Evolutionary conservation across 2,329 filamentous ascomycete genomes (phyloP).

Genomic region (Calonectria hongkongensis): DNA sequence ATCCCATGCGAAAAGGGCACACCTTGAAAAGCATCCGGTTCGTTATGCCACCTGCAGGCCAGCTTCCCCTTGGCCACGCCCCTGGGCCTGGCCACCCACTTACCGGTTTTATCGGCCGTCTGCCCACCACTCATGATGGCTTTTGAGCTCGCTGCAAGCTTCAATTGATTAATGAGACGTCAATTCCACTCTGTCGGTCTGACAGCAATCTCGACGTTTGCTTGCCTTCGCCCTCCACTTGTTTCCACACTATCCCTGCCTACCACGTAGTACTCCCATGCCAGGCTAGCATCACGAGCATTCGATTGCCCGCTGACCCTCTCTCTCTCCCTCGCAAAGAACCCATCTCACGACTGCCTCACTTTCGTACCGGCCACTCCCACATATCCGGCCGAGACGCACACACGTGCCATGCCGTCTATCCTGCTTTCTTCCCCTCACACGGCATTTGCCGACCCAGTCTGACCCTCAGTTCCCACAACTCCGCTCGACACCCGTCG

Average conservation of each 20-base stretch:
- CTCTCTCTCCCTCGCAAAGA: neutral
- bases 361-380: neutral
- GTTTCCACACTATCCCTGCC: slow-evolving; percentile 16
- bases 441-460: neutral
- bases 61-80: slow-evolving; percentile 5
- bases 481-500: slow-evolving; percentile 10
- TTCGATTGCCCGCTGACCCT: slow-evolving; percentile 20
- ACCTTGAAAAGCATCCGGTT: slow-evolving; percentile 34
- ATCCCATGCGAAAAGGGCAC: slow-evolving; percentile 21
- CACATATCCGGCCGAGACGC: neutral
- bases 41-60: slow-evolving; percentile 22
- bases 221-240: slow-evolving; percentile 6
- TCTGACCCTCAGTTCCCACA: slow-evolving; percentile 34
- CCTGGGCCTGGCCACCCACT: slow-evolving; percentile 18
- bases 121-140: slow-evolving; percentile 22
- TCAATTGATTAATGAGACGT: slow-evolving; percentile 12
- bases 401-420: neutral
- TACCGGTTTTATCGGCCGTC: neutral
- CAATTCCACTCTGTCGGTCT: slow-evolving; percentile 24
- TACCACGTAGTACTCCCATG: slow-evolving; percentile 17
- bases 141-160: neutral
- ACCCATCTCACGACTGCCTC: slow-evolving; percentile 1
- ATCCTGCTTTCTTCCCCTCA: slow-evolving; percentile 14
- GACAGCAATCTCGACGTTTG: slow-evolving; percentile 24
- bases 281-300: slow-evolving; percentile 5